Base-by-base conservation (phyloP, 2,329 filamentous ascomycete genomes). In the Fusarium tricinctum region DNA sequence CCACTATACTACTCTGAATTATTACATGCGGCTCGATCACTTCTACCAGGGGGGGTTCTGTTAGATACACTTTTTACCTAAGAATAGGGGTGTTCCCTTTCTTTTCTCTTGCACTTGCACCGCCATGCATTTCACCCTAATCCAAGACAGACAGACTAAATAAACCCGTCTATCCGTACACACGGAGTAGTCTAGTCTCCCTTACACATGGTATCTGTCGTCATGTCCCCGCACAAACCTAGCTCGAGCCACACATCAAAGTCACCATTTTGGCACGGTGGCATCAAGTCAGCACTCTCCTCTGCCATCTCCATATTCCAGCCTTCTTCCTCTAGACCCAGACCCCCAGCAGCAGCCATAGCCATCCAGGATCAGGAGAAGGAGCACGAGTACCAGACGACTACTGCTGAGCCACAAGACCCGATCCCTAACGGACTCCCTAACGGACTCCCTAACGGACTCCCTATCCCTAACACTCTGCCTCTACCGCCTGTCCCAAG, bases 161-260 rank as follows among this genome's bases (percentile, higher is more conserved):
- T 30, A 30, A 30, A 30, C 10, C 28, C 10, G 28, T 26, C 26
- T 26, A 26, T 23, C 23, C 23, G 23, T 23, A 23, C 23, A 23
- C 23, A 23, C 23, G 23, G 23, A 23, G 23, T 8, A 23, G 23
- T 23, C 23, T 23, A 23, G 26, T 26, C 26, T 26, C 26, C 9
- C 26, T 26, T 26, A 26, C 23, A 26, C 46, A 57, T 61, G 19
- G 26, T 51, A 32, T 52, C 58, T 72, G 59, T 68, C 71, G 71
- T 73, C 71, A 73, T 73, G 58, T 63, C 71, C 71, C 71, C 70
- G 66, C 70, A 72, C 55, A 61, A 68, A 44, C 47, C 40, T 48
- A 51, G 59, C 54, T 45, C 45, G 58, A 71, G 60, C 68, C 70
- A 60, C 67, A 70, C 67, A 53, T 57, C 45, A 58, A 38, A 38